phyloP scores from a whole-genome alignment of 2,329 filamentous ascomycete species.

The Neopestalotiopsis rosae region DNA sequence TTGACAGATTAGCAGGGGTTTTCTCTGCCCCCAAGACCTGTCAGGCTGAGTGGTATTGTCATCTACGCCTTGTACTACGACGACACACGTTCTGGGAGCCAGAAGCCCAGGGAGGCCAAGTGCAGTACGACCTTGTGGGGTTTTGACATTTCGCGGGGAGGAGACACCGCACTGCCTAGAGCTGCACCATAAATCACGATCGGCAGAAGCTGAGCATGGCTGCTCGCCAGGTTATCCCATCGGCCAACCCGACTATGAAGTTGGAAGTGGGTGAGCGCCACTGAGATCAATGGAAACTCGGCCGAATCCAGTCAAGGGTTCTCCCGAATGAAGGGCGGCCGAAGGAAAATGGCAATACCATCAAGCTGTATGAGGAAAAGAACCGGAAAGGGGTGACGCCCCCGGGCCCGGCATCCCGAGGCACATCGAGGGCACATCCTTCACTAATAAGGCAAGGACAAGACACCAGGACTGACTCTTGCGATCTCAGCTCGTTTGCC shows the following conservation, averaged over 20 bases:
- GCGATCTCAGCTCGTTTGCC: conserved; percentile 8
- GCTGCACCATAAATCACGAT: conserved; percentile 5
- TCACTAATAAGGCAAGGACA: conserved; percentile 16
- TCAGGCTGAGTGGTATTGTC: conserved; percentile 8
- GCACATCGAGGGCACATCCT: background rate
- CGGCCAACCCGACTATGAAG: conserved; percentile 9
- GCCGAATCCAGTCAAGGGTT: conserved; percentile 1
- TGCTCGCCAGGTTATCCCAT: conserved; percentile 4
- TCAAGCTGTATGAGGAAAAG: background rate
- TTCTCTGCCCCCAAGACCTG: background rate
- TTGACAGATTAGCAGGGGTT: conserved; percentile 1
- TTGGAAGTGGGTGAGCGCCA: background rate
- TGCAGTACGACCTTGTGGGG: conserved; percentile 17
- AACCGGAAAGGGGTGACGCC: background rate
- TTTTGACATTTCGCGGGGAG: conserved; percentile 13
- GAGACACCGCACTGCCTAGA: conserved; percentile 5
- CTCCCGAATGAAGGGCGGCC: background rate
- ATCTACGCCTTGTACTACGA: background rate
- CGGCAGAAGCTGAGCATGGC: conserved; percentile 7
- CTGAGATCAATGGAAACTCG: background rate
- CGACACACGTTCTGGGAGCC: background rate
- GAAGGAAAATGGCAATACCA: background rate
- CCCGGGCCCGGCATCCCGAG: conserved; percentile 8
- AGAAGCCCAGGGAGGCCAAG: background rate
- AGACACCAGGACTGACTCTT: conserved; percentile 13